A percentile compares a stretch with the other conserved stretches of the same genome.
Evolutionary conservation across 441 rosid species (phyloP).

Genomic region (Raphanus hybrid): DNA sequence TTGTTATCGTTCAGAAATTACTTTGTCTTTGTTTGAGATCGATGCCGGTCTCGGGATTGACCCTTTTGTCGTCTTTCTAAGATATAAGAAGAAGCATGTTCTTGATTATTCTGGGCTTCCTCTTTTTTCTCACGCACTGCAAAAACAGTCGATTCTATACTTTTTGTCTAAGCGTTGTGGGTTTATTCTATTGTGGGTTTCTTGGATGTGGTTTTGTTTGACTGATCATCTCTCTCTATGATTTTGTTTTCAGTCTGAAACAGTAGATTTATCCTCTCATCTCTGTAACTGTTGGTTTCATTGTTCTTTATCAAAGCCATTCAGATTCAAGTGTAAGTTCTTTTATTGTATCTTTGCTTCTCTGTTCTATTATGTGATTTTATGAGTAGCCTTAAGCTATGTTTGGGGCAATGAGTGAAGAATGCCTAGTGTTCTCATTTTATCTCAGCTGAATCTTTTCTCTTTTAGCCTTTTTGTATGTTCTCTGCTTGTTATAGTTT

Average conservation of each 20-base stretch:
- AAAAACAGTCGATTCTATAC: background rate
- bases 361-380: constrained; percentile 1
- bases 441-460: background rate
- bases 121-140: background rate
- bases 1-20: background rate
- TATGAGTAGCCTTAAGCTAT: background rate
- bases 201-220: constrained; percentile 1
- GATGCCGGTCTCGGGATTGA: constrained; percentile 1
- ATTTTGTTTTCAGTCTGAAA: background rate
- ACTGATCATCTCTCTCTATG: background rate
- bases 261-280: background rate
- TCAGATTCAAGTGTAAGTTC: background rate
- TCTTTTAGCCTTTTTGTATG: background rate
- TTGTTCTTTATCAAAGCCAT: background rate
- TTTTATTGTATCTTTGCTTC: too few relatives aligned
- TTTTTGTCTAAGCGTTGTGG: background rate
- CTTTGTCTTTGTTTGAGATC: background rate
- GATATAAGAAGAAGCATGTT: constrained; percentile 1
- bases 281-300: background rate
- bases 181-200: background rate
- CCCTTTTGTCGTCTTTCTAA: background rate
- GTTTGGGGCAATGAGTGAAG: constrained; percentile 5
- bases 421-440: background rate
- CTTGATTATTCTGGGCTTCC: constrained; percentile 4
- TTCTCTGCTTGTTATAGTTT: background rate